A percentile compares a stretch with the other conserved stretches of the same genome.
phyloP scores from a whole-genome alignment of 306 rosid species.

The Sicyos baderoa region DNA sequence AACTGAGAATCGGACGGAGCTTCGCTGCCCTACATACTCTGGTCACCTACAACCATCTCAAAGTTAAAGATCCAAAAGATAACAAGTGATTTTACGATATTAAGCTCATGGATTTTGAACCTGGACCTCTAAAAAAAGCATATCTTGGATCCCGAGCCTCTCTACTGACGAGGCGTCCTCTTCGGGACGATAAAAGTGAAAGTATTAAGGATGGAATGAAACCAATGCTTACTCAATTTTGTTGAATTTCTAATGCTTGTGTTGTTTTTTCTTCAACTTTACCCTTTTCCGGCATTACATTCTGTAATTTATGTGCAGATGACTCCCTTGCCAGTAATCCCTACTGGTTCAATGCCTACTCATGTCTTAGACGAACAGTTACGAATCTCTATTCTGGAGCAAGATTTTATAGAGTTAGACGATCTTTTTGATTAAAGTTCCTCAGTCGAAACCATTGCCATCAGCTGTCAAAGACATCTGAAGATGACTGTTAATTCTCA shows the following conservation, averaged over 20 bases:
- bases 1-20: no score
- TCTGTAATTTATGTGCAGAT: constrained; percentile 34
- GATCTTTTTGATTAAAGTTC: constrained; percentile 39
- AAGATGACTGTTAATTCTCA: constrained; percentile 20
- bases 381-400: constrained; percentile 34
- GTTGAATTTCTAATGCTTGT: no score
- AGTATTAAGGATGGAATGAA: background rate
- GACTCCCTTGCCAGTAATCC: constrained; percentile 14
- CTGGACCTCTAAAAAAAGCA: no score
- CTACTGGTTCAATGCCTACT: constrained; percentile 20
- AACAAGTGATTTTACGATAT: no score
- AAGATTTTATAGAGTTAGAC: constrained; percentile 53
- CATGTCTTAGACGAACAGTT: constrained; percentile 24
- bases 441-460: background rate
- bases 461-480: constrained; percentile 20
- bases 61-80: no score
- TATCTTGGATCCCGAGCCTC: no score
- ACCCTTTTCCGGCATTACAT: background rate
- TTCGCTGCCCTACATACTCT: no score
- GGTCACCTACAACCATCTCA: no score
- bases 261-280: no score
- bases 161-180: no score
- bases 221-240: background rate
- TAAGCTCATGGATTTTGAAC: no score
- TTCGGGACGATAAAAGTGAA: background rate